These are phyloP conservation scores for Aspergillus sclerotiicarbonarius DNA, from an alignment of 495 filamentous ascomycete genomes.

Conservation along the genomic window DNA sequence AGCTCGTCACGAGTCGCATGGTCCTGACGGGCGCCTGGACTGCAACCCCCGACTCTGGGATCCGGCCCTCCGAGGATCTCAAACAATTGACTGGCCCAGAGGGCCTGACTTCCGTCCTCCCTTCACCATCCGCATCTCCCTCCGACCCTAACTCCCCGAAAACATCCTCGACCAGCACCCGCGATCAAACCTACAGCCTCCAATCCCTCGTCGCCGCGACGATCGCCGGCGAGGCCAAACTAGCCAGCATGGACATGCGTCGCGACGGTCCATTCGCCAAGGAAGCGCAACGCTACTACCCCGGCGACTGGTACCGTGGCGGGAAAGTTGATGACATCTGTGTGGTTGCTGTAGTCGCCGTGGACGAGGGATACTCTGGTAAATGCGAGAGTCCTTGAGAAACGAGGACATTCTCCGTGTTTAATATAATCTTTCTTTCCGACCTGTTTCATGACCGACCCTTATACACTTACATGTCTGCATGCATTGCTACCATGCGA, in stretches of 20 bases:
- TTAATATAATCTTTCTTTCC: too few species aligned
- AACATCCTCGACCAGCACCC: not conserved
- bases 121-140: slow-evolving; percentile 16
- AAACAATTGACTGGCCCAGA: slow-evolving; percentile 48
- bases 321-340: slow-evolving; percentile 94
- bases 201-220: slow-evolving; percentile 76
- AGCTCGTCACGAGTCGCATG: slow-evolving; percentile 76
- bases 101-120: slow-evolving; percentile 30
- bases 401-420: too few species aligned
- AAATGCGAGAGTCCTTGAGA: not conserved
- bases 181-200: slow-evolving; percentile 41
- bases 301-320: slow-evolving; percentile 76
- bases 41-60: slow-evolving; percentile 48
- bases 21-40: slow-evolving; percentile 67
- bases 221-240: slow-evolving; percentile 77
- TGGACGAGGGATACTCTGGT: slow-evolving; percentile 33
- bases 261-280: slow-evolving; percentile 91
- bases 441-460: not conserved
- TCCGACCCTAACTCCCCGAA: slow-evolving; percentile 18
- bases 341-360: slow-evolving; percentile 70
- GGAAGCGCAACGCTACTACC: slow-evolving; percentile 83
- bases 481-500: too few species aligned
- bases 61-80: slow-evolving; percentile 57
- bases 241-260: slow-evolving; percentile 72
- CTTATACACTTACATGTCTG: not conserved